Evolutionary conservation across 169 alveolate species (phyloP), one percentile per base, ranked within the genome.

Genomic region (Plasmodium vivax): DNA sequence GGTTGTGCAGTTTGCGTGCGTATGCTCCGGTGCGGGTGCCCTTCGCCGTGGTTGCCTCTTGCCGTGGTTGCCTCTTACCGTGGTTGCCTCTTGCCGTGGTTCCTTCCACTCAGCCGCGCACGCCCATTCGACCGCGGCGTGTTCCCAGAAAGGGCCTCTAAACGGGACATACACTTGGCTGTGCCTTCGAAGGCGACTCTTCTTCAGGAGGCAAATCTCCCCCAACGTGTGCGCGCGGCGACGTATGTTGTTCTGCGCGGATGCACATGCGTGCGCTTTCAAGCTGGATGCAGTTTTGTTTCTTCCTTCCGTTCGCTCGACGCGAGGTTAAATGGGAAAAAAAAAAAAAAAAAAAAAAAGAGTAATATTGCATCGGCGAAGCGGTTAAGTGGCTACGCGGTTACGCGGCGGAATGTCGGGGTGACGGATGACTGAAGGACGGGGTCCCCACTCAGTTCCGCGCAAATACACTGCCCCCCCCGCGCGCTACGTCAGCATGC

Each of bases 251-350:
- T 68, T 68, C 77, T 68, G 38, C 38, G 77, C 77, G 32, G 77
- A 68, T 68, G 77, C 32, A 68, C 77, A 68, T 68, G n/a, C 77
- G 77, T 68, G 77, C 77, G 77, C 38, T 68, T 68, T 19, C 43
- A 23, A 68, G 1, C 6, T 68, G 38, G 43, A 68, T 27, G 77
- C 14, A 68, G 3, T n/a, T 68, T 68, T 68, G 9, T 68, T 68
- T 27, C 14, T 19, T 62, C 23, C 38, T 68, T 68, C 38, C 43
- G 19, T 68, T 27, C 77, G 38, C 77, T 68, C 38, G 77, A 68
- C 38, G 38, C 38, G n/a, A 68, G 16, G n/a, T 68, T 68, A 0
- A 62, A 62, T 19, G 3, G 36, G 30, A 3, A 19, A 68, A 19
- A 68, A 27, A 62, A 62, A 62, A 62, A 62, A 62, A 62, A 62